Evolutionary conservation across 768 basidiomycete genomes (phyloP).

Genomic region (Lactarius sanguifluus): DNA sequence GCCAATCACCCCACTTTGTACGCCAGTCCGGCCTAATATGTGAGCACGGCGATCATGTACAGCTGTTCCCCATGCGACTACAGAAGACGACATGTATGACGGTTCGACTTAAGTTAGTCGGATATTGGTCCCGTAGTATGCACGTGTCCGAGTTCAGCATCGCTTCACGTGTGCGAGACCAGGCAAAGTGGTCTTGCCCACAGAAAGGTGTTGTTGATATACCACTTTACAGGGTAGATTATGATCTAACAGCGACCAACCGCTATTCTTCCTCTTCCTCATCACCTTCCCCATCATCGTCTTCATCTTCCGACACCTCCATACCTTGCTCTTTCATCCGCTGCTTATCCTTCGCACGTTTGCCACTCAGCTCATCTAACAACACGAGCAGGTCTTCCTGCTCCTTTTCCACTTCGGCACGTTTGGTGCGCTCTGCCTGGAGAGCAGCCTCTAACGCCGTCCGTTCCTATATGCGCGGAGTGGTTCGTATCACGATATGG

Average conservation of each 20-base stretch:
- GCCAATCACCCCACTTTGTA: too few species aligned
- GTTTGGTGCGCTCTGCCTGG: constrained; percentile 56
- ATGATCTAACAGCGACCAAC: background rate
- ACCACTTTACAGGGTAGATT: constrained; percentile 4
- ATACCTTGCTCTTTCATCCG: constrained; percentile 69
- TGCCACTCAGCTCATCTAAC: constrained; percentile 86
- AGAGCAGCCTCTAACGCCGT: constrained; percentile 55
- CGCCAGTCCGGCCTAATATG: too few species aligned
- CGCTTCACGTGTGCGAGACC: background rate
- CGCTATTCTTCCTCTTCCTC: constrained; percentile 30
- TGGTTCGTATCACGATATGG: background rate
- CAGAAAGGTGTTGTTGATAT: background rate
- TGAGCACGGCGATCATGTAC: too few species aligned
- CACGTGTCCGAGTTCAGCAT: background rate
- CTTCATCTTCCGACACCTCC: constrained; percentile 94
- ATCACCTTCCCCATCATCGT: constrained; percentile 62
- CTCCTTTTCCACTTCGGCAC: constrained; percentile 88
- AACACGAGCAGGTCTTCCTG: constrained; percentile 94
- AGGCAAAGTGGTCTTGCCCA: background rate
- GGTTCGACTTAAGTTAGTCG: too few species aligned
- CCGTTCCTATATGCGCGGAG: constrained; percentile 38
- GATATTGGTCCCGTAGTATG: background rate
- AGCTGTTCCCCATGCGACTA: too few species aligned
- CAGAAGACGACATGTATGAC: too few species aligned
- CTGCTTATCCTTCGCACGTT: constrained; percentile 81